Evolutionary conservation across 148 eudicot species (phyloP), one percentile per base, ranked within the genome.

Genomic region (Rhododendron simsii): DNA sequence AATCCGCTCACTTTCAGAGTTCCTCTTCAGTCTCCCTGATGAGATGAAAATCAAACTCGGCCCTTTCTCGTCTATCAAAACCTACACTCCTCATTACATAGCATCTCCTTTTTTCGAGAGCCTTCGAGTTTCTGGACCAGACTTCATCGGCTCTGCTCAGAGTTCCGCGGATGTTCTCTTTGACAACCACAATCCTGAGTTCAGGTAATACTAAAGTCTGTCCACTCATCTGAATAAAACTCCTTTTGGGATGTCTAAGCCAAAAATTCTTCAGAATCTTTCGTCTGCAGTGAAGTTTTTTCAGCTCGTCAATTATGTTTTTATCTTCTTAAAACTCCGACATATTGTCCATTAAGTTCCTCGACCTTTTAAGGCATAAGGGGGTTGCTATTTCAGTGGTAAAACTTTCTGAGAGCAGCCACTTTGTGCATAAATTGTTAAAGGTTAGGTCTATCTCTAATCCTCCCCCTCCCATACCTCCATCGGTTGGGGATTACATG

Each of bases 41-140:
- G 98, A 95, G 80, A 84, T 87, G 48, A 95, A 95, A 82, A 92
- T 91, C 86, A 95, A 92, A 75, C 89, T 93, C 7, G 99, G 99
- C 28, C 99, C 99, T 80, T 91, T 81, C 28, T 96, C 99, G 1
- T 71, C 90, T 53, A 41, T 89, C 2, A 94, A 90, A 81, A 93
- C 91, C 37, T 96, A 95, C 88, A 96, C 98, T 26, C 99, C 99
- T 84, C 95, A 87, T 44, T 93, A 92, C 86, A 96, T 96, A 7
- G 99, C 99, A 48, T 96, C 99, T 80, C 96, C 99, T 83, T 96
- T 90, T 88, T 96, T 94, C 67, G 99, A 96, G 84, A 93, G 96
- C 84, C 93, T 96, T 44, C 87, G 94, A 65, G 93, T 96, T 50
- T 91, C 91, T 15, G 99, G 99, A 7, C 98, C 96, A 2, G 92